These are phyloP conservation scores for Sordariomycetes sp. DNA, from an alignment of 2,329 filamentous ascomycete genomes.

Conservation along the genomic window DNA sequence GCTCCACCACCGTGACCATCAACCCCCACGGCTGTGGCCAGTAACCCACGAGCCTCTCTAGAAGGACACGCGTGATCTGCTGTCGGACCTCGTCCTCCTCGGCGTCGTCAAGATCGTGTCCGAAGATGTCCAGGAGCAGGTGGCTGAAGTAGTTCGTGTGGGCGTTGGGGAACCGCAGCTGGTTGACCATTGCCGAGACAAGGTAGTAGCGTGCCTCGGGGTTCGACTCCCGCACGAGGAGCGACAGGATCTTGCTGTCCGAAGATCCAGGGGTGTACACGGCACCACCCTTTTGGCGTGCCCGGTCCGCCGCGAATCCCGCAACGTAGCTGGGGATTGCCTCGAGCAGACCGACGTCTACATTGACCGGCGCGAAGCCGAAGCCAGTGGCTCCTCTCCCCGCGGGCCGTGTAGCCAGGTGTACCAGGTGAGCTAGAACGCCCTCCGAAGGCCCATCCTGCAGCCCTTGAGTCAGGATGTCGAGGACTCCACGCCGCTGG, in stretches of 20 bases:
- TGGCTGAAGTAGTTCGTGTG: conserved; percentile 91
- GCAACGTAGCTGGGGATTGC: conserved; percentile 77
- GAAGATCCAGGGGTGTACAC: conserved; percentile 27
- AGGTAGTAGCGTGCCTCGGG: conserved; percentile 77
- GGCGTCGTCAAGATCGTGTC: conserved; percentile 55
- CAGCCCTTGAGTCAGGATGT: conserved; percentile 44
- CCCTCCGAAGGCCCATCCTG: conserved; percentile 55
- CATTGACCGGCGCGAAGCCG: conserved; percentile 52
- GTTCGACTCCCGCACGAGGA: conserved; percentile 60
- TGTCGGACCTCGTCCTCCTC: conserved; percentile 77
- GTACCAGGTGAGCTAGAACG: conserved; percentile 61
- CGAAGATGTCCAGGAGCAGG: conserved; percentile 73
- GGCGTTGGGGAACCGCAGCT: conserved; percentile 78
- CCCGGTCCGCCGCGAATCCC: conserved; percentile 51
- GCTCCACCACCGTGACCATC: conserved; percentile 74
- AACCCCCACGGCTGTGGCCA: conserved; percentile 95
- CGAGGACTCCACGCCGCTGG: conserved; percentile 39
- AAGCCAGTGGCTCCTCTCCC: conserved; percentile 43
- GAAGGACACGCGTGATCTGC: conserved; percentile 76
- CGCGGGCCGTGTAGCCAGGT: conserved; percentile 51
- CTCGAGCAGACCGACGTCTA: conserved; percentile 61
- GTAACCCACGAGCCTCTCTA: conserved; percentile 78
- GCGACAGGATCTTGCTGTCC: conserved; percentile 61
- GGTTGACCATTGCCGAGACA: conserved; percentile 74
- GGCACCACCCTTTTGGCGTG: conserved; percentile 43